Evolutionary conservation across 495 filamentous ascomycete genomes (phyloP).

Genomic region (Hypoxylon fragiforme): DNA sequence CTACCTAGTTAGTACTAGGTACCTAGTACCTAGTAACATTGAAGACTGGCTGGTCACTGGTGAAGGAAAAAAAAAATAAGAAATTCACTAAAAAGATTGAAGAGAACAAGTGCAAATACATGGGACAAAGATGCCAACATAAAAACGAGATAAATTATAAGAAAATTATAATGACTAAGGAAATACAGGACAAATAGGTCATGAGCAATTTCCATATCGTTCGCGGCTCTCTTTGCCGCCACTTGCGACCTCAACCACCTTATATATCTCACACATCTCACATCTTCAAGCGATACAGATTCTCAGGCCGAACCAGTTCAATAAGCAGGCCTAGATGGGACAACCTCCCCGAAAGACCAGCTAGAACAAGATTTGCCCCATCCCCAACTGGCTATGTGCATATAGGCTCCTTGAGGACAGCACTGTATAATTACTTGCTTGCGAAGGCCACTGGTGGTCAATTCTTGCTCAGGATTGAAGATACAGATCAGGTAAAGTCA

Average conservation of each 20-base stretch:
- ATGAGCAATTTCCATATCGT: slow-evolving; percentile 33
- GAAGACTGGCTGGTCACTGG: too few species aligned
- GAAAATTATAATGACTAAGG: not conserved
- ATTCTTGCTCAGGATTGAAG: slow-evolving; percentile 89
- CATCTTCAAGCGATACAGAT: slow-evolving; percentile 28
- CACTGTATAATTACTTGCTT: slow-evolving; percentile 87
- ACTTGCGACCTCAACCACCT: slow-evolving; percentile 11
- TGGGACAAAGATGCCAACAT: too few species aligned
- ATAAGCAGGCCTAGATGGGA: not conserved
- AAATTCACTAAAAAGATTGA: too few species aligned
- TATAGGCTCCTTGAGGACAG: slow-evolving; percentile 87
- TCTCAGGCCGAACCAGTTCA: slow-evolving; percentile 22
- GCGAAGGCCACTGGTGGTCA: slow-evolving; percentile 89
- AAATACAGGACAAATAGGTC: slow-evolving; percentile 7
- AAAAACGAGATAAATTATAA: not conserved
- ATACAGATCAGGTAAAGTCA: slow-evolving; percentile 81
- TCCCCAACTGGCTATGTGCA: slow-evolving; percentile 94
- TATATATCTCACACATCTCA: slow-evolving; percentile 16
- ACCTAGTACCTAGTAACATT: too few species aligned
- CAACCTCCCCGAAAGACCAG: slow-evolving; percentile 62
- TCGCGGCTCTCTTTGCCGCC: slow-evolving; percentile 23
- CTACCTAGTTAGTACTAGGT: too few species aligned
- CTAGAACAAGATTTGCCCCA: slow-evolving; percentile 90
- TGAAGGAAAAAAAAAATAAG: too few species aligned
- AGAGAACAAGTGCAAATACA: too few species aligned